Evolutionary conservation across 2,329 filamentous ascomycete species (phyloP), one percentile per base, ranked within the genome.

Genomic region (Penicillium expansum): DNA sequence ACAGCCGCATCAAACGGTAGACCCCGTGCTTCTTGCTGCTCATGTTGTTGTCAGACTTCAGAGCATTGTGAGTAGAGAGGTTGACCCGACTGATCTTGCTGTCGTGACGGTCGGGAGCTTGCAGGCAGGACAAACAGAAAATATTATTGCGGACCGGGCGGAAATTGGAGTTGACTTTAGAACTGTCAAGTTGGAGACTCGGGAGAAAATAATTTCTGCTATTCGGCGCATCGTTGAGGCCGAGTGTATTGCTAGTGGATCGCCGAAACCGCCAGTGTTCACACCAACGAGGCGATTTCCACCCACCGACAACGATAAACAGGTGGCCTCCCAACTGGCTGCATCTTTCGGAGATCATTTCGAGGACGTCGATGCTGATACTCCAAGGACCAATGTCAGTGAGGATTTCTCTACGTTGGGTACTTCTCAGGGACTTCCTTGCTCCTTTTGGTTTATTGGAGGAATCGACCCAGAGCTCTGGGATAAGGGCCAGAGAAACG

Each of bases 331-430:
- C 1, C 67, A 68, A 38, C 63, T 86, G 11, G 78, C 79, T 8
- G 66, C 67, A 0, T 71, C 75, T 0, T 85, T 86, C 62, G 59
- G 52, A 0, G 61, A 63, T 4, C 77, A 83, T 59, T 86, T 86
- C 62, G 71, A 70, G 2, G 66, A 72, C 7, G 75, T 74, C 50
- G 67, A 74, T 55, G 59, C 30, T 0, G 63, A 72, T 54, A 69
- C 61, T 2, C 69, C 70, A 0, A 53, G 69, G 13, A 71, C 67
- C 1, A 75, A 72, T 59, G 68, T 73, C 0, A 82, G 78, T 42
- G 86, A 88, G 62, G 85, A 88, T 59, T 86, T 87, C 59, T 76
- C 79, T 0, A 80, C 80, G 27, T 65, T 88, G 44, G 85, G 78
- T 0, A 82, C 79, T 0, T 74, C 71, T 39, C 74, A 79, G 45